Percentiles rank a stretch among this genome's conserved stretches.
Evolutionary conservation across 345 rosid genomes (phyloP).

Genomic region (Rubroshorea leprosula): DNA sequence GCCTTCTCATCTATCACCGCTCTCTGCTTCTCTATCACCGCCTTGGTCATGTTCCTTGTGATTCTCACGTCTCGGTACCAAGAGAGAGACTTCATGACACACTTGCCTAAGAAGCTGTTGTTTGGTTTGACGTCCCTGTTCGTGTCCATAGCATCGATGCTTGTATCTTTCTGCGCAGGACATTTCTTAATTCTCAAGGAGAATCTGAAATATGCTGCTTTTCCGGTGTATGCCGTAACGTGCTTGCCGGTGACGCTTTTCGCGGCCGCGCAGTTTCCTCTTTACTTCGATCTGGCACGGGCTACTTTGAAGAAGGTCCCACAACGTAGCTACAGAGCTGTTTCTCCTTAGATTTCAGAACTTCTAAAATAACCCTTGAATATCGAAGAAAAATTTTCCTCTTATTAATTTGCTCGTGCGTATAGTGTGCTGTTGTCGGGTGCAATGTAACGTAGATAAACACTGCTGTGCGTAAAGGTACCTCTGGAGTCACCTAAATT

Average conservation of each 20-base stretch:
- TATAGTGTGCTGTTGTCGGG: too few relatives aligned
- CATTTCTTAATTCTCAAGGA: slow-evolving; percentile 45
- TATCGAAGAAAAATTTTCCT: too few relatives aligned
- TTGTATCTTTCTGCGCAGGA: slow-evolving; percentile 47
- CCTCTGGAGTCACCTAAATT: too few relatives aligned
- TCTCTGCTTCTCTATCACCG: slow-evolving; percentile 35
- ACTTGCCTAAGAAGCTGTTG: slow-evolving; percentile 32
- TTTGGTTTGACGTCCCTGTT: slow-evolving; percentile 34
- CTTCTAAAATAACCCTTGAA: too few relatives aligned
- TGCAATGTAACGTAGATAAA: too few relatives aligned
- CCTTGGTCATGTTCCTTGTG: slow-evolving; percentile 33
- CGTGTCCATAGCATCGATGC: slow-evolving; percentile 34
- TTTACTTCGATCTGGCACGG: slow-evolving; percentile 39
- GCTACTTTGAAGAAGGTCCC: slow-evolving; percentile 41
- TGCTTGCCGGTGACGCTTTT: slow-evolving; percentile 46
- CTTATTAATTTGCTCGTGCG: too few relatives aligned
- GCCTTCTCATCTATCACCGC: slow-evolving; percentile 34
- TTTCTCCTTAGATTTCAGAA: slow-evolving; percentile 10
- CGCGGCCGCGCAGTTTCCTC: slow-evolving; percentile 38
- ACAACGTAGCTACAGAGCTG: slow-evolving; percentile 30
- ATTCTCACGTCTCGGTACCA: slow-evolving; percentile 41
- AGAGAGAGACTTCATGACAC: slow-evolving; percentile 29
- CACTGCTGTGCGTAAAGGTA: too few relatives aligned
- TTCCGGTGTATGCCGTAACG: slow-evolving; percentile 36
- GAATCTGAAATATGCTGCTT: slow-evolving; percentile 30